Conservation (phyloP, 2,329 filamentous ascomycete genomes). For the Paracoccidioides lutzii region DNA sequence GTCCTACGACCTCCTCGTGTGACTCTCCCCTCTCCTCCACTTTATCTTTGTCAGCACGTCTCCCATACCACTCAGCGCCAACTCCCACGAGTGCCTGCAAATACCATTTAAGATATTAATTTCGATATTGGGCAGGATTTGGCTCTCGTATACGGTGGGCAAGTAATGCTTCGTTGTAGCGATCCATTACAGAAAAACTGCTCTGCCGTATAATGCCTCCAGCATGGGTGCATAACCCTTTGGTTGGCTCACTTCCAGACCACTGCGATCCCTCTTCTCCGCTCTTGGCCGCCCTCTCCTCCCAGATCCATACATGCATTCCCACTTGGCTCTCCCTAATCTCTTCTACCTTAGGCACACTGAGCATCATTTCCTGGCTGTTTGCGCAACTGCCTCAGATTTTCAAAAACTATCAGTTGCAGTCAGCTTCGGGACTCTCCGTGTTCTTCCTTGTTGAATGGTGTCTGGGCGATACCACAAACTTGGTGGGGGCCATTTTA, state of each 20-base stretch:
- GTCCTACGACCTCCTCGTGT: background rate
- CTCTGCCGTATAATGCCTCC: slow-evolving; percentile 17
- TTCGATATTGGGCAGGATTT: background rate
- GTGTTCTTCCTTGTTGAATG: slow-evolving; percentile 54
- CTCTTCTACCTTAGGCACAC: slow-evolving; percentile 46
- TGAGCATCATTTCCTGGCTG: slow-evolving; percentile 55
- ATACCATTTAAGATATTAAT: background rate
- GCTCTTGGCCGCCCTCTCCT: slow-evolving; percentile 45
- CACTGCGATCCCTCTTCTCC: slow-evolving; percentile 49
- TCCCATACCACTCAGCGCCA: background rate
- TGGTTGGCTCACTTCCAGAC: slow-evolving; percentile 35
- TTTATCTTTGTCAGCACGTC: background rate
- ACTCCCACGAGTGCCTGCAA: background rate
- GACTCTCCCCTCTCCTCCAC: background rate
- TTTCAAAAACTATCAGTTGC: slow-evolving; percentile 52
- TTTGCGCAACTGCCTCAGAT: slow-evolving; percentile 59
- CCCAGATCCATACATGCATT: slow-evolving; percentile 48
- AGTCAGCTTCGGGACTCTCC: slow-evolving; percentile 52
- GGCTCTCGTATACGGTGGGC: background rate
- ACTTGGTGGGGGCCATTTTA: slow-evolving; percentile 49
- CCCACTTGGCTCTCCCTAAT: slow-evolving; percentile 50
- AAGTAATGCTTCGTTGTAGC: slow-evolving; percentile 1
- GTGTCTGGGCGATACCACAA: slow-evolving; percentile 51
- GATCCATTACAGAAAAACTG: background rate
- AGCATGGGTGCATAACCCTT: slow-evolving; percentile 17